Conservation (phyloP, 2,329 filamentous ascomycete genomes). For the Pezicula radicicola region DNA sequence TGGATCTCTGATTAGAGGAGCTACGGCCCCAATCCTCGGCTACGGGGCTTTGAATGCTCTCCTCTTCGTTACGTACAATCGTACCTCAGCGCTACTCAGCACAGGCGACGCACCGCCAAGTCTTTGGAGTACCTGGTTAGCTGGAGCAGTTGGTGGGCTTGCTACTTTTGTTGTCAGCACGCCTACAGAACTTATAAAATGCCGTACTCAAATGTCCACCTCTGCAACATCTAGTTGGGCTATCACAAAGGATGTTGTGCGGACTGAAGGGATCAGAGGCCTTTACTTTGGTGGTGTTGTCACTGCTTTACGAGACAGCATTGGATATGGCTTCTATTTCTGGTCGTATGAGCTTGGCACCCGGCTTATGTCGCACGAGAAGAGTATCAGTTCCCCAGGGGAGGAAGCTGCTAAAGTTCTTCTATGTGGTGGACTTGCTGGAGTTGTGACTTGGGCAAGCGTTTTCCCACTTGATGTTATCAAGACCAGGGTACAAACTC, state of each 20-base stretch:
- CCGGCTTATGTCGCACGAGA: constrained; percentile 42
- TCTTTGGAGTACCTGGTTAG: constrained; percentile 69
- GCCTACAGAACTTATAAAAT: constrained; percentile 90
- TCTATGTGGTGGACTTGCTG: constrained; percentile 82
- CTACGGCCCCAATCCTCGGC: constrained; percentile 80
- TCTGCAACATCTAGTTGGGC: constrained; percentile 37
- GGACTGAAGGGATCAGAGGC: constrained; percentile 58
- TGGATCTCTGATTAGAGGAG: constrained; percentile 54
- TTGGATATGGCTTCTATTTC: constrained; percentile 98
- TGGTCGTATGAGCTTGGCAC: constrained; percentile 84
- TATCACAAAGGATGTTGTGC: constrained; percentile 61
- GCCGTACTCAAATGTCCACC: constrained; percentile 69
- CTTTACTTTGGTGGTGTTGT: constrained; percentile 79
- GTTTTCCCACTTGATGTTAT: constrained; percentile 90
- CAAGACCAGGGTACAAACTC: constrained; percentile 88
- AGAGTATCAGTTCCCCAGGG: constrained; percentile 31
- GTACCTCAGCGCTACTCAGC: constrained; percentile 64
- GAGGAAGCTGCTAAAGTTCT: constrained; percentile 61
- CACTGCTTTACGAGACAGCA: constrained; percentile 77
- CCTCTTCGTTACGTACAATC: constrained; percentile 88
- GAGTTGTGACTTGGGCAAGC: constrained; percentile 83
- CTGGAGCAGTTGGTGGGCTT: constrained; percentile 78
- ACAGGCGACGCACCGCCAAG: constrained; percentile 36
- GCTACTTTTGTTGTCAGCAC: constrained; percentile 84
- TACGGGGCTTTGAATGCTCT: constrained; percentile 91